A percentile compares a stretch with the other conserved stretches of the same genome.
Evolutionary conservation across 352 stramenopile species (phyloP).

Genomic region (Phytophthora vignae): DNA sequence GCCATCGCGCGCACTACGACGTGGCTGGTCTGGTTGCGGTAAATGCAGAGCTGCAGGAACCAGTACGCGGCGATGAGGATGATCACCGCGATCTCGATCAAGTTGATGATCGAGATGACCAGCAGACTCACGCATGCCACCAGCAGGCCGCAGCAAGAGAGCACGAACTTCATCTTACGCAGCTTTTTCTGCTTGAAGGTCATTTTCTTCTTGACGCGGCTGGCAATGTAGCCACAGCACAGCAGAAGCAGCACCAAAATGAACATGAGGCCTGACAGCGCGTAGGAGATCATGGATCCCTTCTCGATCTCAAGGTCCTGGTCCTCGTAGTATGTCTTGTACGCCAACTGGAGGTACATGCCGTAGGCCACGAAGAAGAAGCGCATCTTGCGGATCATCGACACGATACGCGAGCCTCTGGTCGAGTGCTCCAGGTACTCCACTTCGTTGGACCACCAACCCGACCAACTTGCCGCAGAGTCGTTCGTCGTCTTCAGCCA

Average conservation of each 20-base stretch:
- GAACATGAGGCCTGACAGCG: constrained; percentile 72
- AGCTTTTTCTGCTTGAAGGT: constrained; percentile 91
- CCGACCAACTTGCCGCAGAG: constrained; percentile 87
- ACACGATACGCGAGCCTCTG: constrained; percentile 63
- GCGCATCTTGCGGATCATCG: constrained; percentile 83
- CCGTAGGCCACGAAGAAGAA: constrained; percentile 81
- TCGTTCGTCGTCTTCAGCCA: constrained; percentile 94
- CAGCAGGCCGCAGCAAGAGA: constrained; percentile 75
- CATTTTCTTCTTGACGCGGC: constrained; percentile 90
- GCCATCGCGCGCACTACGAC: constrained; percentile 82
- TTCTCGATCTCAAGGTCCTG: constrained; percentile 66
- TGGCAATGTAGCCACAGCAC: constrained; percentile 86
- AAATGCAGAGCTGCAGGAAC: constrained; percentile 84
- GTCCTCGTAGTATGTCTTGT: constrained; percentile 83
- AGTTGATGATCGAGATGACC: constrained; percentile 73
- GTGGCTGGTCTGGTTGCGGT: constrained; percentile 82
- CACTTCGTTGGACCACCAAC: constrained; percentile 89
- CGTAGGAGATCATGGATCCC: constrained; percentile 71
- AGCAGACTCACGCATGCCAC: constrained; percentile 64
- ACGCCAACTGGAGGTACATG: constrained; percentile 83
- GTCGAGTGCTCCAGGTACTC: constrained; percentile 87
- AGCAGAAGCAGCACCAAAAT: constrained; percentile 79
- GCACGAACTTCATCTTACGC: constrained; percentile 90
- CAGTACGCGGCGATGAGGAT: constrained; percentile 83
- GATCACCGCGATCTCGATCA: constrained; percentile 78